Percentiles rank a stretch among this genome's conserved stretches.
phyloP scores from a whole-genome alignment of 495 filamentous ascomycete species.

The Aspergillus nidulans region DNA sequence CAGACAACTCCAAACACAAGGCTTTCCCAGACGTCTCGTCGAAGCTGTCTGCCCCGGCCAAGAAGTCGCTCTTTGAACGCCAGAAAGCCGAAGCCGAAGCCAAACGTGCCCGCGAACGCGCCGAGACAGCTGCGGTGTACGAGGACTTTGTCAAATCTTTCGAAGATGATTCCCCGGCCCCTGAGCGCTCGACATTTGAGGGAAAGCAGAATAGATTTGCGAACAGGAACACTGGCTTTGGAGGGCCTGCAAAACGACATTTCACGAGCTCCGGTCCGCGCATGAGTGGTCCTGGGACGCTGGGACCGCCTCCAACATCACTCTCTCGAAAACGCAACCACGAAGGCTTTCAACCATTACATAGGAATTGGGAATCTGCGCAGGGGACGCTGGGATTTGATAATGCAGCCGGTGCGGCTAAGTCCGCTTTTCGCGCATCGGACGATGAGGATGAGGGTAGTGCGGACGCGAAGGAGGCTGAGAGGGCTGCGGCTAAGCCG shows the following conservation, averaged over 20 bases:
- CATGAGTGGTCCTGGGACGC: constrained; percentile 71
- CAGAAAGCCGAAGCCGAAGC: constrained; percentile 92
- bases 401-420: constrained; percentile 39
- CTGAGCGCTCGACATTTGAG: constrained; percentile 19
- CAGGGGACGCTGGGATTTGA: constrained; percentile 55
- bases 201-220: constrained; percentile 31
- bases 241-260: constrained; percentile 48
- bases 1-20: constrained; percentile 42
- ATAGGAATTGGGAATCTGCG: constrained; percentile 35
- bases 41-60: constrained; percentile 75
- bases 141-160: constrained; percentile 91
- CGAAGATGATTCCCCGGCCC: constrained; percentile 59
- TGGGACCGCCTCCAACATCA: constrained; percentile 59
- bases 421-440: constrained; percentile 45
- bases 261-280: constrained; percentile 48
- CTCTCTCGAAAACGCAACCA: constrained; percentile 48
- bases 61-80: constrained; percentile 88
- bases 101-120: constrained; percentile 80
- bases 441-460: constrained; percentile 50
- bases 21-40: constrained; percentile 80
- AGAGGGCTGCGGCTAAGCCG: constrained; percentile 77
- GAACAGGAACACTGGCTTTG: constrained; percentile 36
- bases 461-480: constrained; percentile 50
- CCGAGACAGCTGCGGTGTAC: constrained; percentile 85
- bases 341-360: constrained; percentile 39